A percentile compares a stretch with the other conserved stretches of the same genome.
phyloP scores from a whole-genome alignment of 179 eudicot genomes.

The Pouteria campechiana region DNA sequence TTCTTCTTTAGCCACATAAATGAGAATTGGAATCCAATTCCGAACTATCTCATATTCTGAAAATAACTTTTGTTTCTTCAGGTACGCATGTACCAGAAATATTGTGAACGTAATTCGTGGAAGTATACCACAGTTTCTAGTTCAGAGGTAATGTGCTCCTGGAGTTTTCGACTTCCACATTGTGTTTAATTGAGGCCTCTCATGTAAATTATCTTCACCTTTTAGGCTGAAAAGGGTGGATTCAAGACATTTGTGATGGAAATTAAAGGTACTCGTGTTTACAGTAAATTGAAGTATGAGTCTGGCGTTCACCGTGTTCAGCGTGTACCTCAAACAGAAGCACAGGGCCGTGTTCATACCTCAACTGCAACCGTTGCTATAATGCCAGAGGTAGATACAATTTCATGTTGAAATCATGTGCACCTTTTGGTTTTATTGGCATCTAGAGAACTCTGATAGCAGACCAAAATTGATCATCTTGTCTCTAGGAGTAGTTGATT shows the following conservation, averaged over 20 bases:
- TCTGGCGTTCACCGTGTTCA: slow-evolving; percentile 99
- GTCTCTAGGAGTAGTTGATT: too few species aligned
- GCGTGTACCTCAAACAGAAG: slow-evolving; percentile 95
- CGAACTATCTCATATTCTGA: too few species aligned
- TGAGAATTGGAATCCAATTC: too few species aligned
- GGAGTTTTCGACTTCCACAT: neutral
- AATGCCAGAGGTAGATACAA: slow-evolving; percentile 84
- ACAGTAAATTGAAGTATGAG: slow-evolving; percentile 90
- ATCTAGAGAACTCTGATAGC: too few species aligned
- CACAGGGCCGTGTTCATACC: slow-evolving; percentile 98
- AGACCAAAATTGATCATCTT: too few species aligned
- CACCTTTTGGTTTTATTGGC: too few species aligned
- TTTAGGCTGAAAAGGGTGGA: slow-evolving; percentile 87
- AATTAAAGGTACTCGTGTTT: slow-evolving; percentile 84
- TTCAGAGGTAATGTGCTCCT: slow-evolving; percentile 75
- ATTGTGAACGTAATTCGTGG: slow-evolving; percentile 83
- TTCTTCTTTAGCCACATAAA: too few species aligned
- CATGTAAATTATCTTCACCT: slow-evolving; percentile 5
- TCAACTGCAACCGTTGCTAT: slow-evolving; percentile 98
- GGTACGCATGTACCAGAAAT: slow-evolving; percentile 93
- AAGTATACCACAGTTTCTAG: slow-evolving; percentile 56
- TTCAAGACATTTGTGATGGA: slow-evolving; percentile 91
- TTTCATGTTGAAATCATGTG: neutral
- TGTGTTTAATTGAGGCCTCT: too few species aligned
- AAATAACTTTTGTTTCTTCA: slow-evolving; percentile 17